These are phyloP conservation scores for Chalara sp. DNA, from an alignment of 2,329 filamentous ascomycete genomes.

Conservation along the genomic window DNA sequence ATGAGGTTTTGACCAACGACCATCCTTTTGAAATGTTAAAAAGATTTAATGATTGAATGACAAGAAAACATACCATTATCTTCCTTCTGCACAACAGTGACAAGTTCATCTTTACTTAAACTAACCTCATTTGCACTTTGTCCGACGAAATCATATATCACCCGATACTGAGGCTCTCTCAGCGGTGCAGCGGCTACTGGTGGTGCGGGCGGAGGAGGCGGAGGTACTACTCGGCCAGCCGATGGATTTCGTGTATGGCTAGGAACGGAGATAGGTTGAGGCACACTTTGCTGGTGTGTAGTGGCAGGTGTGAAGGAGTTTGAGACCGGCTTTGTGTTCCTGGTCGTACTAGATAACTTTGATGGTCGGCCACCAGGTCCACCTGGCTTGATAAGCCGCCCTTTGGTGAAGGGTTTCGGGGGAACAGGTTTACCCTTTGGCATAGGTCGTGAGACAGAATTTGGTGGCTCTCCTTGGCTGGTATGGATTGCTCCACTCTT, in stretches of 20 bases:
- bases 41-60: neutral
- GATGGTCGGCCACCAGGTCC: slow-evolving; percentile 78
- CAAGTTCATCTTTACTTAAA: slow-evolving; percentile 70
- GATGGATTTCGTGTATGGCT: slow-evolving; percentile 49
- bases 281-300: slow-evolving; percentile 16
- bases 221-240: slow-evolving; percentile 44
- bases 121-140: slow-evolving; percentile 81
- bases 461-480: slow-evolving; percentile 73
- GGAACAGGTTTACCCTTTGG: slow-evolving; percentile 82
- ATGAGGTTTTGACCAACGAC: slow-evolving; percentile 79
- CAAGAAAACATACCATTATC: slow-evolving; percentile 66
- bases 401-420: slow-evolving; percentile 84
- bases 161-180: slow-evolving; percentile 76
- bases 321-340: slow-evolving; percentile 26
- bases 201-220: slow-evolving; percentile 57
- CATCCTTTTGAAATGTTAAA: slow-evolving; percentile 59
- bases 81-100: slow-evolving; percentile 91
- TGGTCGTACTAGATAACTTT: slow-evolving; percentile 47
- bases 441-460: slow-evolving; percentile 74
- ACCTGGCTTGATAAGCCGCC: slow-evolving; percentile 85
- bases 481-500: slow-evolving; percentile 93
- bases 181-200: slow-evolving; percentile 58
- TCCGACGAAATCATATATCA: slow-evolving; percentile 85
- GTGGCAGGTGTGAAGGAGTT: slow-evolving; percentile 12
- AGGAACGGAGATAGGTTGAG: slow-evolving; percentile 34